Evolutionary conservation across 2,329 filamentous ascomycete genomes (phyloP), one percentile per base, ranked within the genome.

Genomic region (Penicillium sp.): DNA sequence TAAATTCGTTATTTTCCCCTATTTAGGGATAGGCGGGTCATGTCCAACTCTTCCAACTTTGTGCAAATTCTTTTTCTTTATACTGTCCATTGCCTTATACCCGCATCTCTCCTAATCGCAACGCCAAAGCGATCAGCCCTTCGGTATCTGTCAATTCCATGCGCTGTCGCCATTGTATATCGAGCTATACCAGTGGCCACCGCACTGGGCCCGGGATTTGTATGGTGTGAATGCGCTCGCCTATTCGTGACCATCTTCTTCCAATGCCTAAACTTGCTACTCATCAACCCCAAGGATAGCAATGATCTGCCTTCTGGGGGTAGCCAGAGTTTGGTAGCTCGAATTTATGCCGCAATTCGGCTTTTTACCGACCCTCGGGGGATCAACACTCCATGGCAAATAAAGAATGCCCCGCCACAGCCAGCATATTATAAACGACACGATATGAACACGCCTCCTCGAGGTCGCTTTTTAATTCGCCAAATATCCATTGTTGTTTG

Each of bases 371-470:
- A 55, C 10, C 37, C 50, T 25, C 61, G 63, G 5, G 64, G 60
- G 17, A 56, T 66, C 10, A 54, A 55, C 16, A 64, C 61, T 2
- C 42, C 54, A 28, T 65, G 63, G 61, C 58, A 62, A 16, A 50
- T 48, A 3, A 66, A 60, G 49, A 58, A 59, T 26, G 44, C 56
- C 5, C 62, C 63, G 2, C 22, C 52, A n/a, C 56, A 45, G 12
- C 60, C 56, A 40, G 36, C 28, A 36, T 61, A 61, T 41, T 55
- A 55, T 17, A 17, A 25, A n/a, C 26, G 28, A 19, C 43, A 33
- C 17, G 37, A 33, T 25, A 56, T 46, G 33, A 26, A 22, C 14
- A 17, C 14, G 5, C 46, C 42, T n/a, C 36, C 52, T 30, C 63
- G 55, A 26, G 45, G n/a, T 26, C 33, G n/a, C 17, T 66, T 62